These are phyloP conservation scores for Tricholoma bakamatsutake DNA, from an alignment of 768 basidiomycete species.

Conservation along the genomic window DNA sequence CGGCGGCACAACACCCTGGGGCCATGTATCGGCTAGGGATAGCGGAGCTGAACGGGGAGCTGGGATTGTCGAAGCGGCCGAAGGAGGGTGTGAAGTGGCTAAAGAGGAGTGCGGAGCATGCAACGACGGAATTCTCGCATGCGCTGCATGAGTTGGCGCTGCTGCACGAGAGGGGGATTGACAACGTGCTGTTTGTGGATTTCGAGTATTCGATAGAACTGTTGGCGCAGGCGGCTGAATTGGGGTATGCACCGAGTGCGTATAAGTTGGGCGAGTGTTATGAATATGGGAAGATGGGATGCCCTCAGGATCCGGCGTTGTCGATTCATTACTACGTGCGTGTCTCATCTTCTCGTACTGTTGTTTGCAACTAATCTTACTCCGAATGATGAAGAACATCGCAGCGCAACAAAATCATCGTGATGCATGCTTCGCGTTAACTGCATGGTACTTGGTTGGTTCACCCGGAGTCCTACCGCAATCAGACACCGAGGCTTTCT, in stretches of 20 bases:
- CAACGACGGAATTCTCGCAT: slow-evolving; percentile 93
- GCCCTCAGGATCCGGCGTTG: slow-evolving; percentile 93
- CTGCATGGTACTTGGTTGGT: slow-evolving; percentile 98
- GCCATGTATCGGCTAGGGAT: slow-evolving; percentile 97
- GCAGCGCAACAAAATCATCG: slow-evolving; percentile 96
- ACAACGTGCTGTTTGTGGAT: slow-evolving; percentile 96
- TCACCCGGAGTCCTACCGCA: slow-evolving; percentile 97
- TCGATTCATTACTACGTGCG: slow-evolving; percentile 98
- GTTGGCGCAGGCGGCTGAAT: slow-evolving; percentile 89
- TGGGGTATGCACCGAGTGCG: slow-evolving; percentile 95
- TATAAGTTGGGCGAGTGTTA: slow-evolving; percentile 97
- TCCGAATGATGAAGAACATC: slow-evolving; percentile 67
- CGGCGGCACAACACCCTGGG: slow-evolving; percentile 85
- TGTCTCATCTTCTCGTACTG: slow-evolving; percentile 15
- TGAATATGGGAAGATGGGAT: slow-evolving; percentile 98
- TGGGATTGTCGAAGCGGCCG: slow-evolving; percentile 78
- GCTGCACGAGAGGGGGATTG: slow-evolving; percentile 94
- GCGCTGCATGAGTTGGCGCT: slow-evolving; percentile 92
- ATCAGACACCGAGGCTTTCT: slow-evolving; percentile 95
- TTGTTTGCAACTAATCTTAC: slow-evolving; percentile 6
- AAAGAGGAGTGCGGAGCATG: slow-evolving; percentile 92
- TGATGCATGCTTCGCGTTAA: slow-evolving; percentile 96
- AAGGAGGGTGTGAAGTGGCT: slow-evolving; percentile 99
- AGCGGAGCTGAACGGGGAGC: slow-evolving; percentile 93
- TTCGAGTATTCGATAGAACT: slow-evolving; percentile 93